Conservation (phyloP, 2,329 filamentous ascomycete genomes). For the Ophiocordyceps polyrhachis-furcata region DNA sequence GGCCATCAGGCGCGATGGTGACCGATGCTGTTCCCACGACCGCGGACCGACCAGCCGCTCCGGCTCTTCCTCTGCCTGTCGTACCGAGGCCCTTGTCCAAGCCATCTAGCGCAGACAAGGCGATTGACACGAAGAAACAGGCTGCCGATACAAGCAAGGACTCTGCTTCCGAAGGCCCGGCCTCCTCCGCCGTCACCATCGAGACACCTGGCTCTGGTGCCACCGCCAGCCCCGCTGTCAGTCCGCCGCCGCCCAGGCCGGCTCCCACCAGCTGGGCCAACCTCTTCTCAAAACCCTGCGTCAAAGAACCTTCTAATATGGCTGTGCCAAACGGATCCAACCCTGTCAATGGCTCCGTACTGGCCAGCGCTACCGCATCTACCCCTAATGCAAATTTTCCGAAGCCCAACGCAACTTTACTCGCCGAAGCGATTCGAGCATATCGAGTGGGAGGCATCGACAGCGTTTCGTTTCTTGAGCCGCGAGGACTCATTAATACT, state of each 20-base stretch:
- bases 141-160: constrained; percentile 1
- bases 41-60: constrained; percentile 15
- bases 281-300: constrained; percentile 16
- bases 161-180: constrained; percentile 4
- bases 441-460: constrained; percentile 48
- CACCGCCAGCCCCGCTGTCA: constrained; percentile 4
- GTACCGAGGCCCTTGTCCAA: constrained; percentile 21
- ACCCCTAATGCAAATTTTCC: constrained; percentile 17
- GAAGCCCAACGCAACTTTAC: constrained; percentile 32
- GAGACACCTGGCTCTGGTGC: constrained; percentile 1
- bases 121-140: constrained; percentile 1
- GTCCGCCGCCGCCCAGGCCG: constrained; percentile 8
- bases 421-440: constrained; percentile 58
- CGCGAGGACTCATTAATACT: constrained; percentile 84
- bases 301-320: constrained; percentile 5
- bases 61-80: constrained; percentile 25
- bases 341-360: constrained; percentile 8
- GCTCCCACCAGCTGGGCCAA: constrained; percentile 22
- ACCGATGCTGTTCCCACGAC: constrained; percentile 5
- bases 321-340: constrained; percentile 11
- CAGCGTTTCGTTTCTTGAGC: constrained; percentile 71
- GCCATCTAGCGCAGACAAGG: constrained; percentile 6
- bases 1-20: constrained; percentile 5
- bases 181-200: background rate
- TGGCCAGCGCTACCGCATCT: constrained; percentile 4